These are phyloP conservation scores for Solanum bulbocastanum DNA, from an alignment of 257 asterid species.

Conservation along the genomic window DNA sequence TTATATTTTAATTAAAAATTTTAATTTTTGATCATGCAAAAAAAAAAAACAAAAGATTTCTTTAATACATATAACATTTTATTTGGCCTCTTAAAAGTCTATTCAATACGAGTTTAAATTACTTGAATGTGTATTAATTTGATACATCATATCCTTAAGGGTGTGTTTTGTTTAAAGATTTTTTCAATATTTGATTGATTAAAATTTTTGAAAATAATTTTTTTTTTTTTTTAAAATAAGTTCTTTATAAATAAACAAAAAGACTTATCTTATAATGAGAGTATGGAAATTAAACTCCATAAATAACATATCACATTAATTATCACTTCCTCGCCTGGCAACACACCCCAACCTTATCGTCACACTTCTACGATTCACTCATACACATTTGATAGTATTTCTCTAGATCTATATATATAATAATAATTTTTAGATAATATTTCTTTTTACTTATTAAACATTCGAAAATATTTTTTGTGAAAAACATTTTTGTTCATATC, in stretches of 20 bases:
- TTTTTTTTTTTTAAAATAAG: no score
- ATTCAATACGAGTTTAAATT: background rate
- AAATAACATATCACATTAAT: background rate
- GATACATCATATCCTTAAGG: background rate
- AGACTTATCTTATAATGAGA: no score
- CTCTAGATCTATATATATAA: background rate
- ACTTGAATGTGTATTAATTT: background rate
- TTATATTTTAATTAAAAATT: background rate
- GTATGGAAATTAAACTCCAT: background rate
- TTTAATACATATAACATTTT: background rate
- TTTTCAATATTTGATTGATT: background rate
- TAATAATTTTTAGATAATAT: background rate
- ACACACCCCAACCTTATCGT: background rate
- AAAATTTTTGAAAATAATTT: background rate
- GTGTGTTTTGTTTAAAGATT: background rate
- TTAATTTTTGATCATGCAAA: accelerated
- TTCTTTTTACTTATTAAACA: background rate
- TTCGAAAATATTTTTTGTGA: background rate
- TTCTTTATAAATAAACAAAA: no score
- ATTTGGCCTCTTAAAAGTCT: accelerated
- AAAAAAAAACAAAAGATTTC: no score
- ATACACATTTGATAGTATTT: background rate
- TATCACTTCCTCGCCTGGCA: background rate
- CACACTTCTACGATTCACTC: background rate
- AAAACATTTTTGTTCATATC: background rate